Percentiles rank a stretch among this genome's conserved stretches.
These are phyloP conservation scores for Candida taoyuanica DNA, from an alignment of 805 yeast genomes.

Conservation along the genomic window DNA sequence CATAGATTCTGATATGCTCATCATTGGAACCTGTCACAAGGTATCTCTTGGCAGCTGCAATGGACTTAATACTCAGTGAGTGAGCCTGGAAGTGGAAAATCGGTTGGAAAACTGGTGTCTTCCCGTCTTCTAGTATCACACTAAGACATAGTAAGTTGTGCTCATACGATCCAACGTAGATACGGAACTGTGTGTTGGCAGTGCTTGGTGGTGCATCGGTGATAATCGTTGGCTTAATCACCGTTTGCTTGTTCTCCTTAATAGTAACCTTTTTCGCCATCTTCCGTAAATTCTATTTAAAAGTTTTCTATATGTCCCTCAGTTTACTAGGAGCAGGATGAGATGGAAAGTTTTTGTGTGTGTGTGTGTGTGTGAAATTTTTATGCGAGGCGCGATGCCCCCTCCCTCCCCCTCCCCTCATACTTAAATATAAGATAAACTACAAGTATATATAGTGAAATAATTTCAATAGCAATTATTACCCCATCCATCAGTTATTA, in stretches of 20 bases:
- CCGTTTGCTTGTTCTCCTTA: slow-evolving; percentile 9
- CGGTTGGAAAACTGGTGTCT: slow-evolving; percentile 75
- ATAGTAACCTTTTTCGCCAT: slow-evolving; percentile 13
- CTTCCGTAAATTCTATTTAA: too few relatives aligned
- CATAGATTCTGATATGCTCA: slow-evolving; percentile 92
- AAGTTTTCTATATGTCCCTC: too few relatives aligned
- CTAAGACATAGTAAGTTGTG: slow-evolving; percentile 87
- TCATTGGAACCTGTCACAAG: slow-evolving; percentile 93
- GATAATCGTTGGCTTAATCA: slow-evolving; percentile 25
- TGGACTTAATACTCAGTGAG: slow-evolving; percentile 76
- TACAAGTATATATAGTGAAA: too few relatives aligned
- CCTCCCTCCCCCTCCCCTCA: too few relatives aligned
- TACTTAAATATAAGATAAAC: too few relatives aligned
- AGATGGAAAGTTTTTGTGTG: too few relatives aligned
- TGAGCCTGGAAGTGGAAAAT: slow-evolving; percentile 96
- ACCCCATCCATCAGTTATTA: too few relatives aligned
- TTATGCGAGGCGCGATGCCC: too few relatives aligned
- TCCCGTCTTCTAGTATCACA: slow-evolving; percentile 47
- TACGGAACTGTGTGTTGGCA: slow-evolving; percentile 50
- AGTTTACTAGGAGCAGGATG: too few relatives aligned
- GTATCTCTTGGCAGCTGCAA: slow-evolving; percentile 79
- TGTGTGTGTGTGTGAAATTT: too few relatives aligned
- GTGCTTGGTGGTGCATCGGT: too few relatives aligned
- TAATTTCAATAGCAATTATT: too few relatives aligned
- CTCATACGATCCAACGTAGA: slow-evolving; percentile 93